phyloP scores from a whole-genome alignment of 2,329 filamentous ascomycete species.

The Sclerotinia sclerotiorum region DNA sequence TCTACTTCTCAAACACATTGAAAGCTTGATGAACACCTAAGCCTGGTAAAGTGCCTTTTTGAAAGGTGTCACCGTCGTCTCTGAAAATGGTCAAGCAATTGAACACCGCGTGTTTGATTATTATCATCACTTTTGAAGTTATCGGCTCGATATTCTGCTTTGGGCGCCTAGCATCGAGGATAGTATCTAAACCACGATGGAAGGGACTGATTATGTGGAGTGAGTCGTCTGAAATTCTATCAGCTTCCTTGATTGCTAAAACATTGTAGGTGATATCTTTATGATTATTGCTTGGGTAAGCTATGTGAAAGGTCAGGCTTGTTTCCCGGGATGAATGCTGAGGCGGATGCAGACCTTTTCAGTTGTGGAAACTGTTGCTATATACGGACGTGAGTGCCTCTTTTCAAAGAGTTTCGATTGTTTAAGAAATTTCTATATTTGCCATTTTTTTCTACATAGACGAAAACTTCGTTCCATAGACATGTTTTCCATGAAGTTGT shows the following conservation, averaged over 20 bases:
- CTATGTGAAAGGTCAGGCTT: neutral
- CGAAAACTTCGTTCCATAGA: neutral
- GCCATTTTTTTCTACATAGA: neutral
- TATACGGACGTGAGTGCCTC: conserved; percentile 16
- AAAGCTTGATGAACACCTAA: neutral
- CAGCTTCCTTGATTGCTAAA: conserved; percentile 2
- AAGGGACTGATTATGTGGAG: conserved; percentile 30
- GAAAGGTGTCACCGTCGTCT: neutral
- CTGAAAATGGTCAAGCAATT: conserved; percentile 38
- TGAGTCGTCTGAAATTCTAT: conserved; percentile 9
- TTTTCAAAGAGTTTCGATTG: neutral
- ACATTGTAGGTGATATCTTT: conserved; percentile 26
- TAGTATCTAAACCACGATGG: conserved; percentile 25
- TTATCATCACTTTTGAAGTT: conserved; percentile 25
- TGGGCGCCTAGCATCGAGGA: conserved; percentile 24
- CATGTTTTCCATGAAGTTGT: neutral
- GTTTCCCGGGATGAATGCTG: conserved; percentile 13
- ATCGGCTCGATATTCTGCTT: conserved; percentile 28
- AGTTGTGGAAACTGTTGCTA: conserved; percentile 16
- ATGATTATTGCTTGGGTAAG: conserved; percentile 28
- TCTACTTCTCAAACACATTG: neutral
- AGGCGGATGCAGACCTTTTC: conserved; percentile 23
- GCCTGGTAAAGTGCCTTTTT: neutral
- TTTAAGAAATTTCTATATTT: neutral
- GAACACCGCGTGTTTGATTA: conserved; percentile 28